These are phyloP conservation scores for Stephanodiscus minutulus DNA, from an alignment of 108 stramenopile species.

Conservation along the genomic window DNA sequence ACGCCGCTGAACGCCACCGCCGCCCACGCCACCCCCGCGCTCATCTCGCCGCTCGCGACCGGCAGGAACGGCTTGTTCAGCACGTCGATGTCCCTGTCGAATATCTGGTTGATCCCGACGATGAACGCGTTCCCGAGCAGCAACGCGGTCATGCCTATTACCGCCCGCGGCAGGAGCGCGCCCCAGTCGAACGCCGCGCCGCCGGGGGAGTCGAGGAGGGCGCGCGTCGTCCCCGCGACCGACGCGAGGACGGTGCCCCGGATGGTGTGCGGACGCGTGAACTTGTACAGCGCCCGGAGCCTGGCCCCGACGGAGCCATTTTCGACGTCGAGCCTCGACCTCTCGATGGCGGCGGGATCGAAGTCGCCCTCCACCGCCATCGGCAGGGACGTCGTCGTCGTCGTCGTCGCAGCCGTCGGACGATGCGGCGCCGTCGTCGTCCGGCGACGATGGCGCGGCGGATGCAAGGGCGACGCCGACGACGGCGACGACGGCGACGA, in stretches of 20 bases:
- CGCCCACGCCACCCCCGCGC: conserved; percentile 78
- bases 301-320: conserved; percentile 75
- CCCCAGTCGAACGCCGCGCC: conserved; percentile 69
- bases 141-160: conserved; percentile 87
- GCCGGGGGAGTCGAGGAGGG: conserved; percentile 84
- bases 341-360: conserved; percentile 75
- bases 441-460: too few species aligned
- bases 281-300: conserved; percentile 90
- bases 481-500: too few species aligned
- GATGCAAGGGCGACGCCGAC: too few species aligned
- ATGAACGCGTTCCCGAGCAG: conserved; percentile 95
- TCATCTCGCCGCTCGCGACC: conserved; percentile 94
- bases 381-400: conserved; percentile 20
- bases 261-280: conserved; percentile 97
- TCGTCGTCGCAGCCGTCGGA: too few species aligned
- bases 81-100: conserved; percentile 93
- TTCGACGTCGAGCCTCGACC: conserved; percentile 54
- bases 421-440: too few species aligned
- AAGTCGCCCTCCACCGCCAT: conserved; percentile 85
- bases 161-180: conserved; percentile 78
- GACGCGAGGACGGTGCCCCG: conserved; percentile 95
- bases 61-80: conserved; percentile 97
- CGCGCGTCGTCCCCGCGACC: conserved; percentile 90
- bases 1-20: conserved; percentile 66
- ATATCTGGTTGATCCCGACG: conserved; percentile 98